Base-by-base conservation (phyloP, 768 basidiomycete genomes). In the Lactarius psammicola region DNA sequence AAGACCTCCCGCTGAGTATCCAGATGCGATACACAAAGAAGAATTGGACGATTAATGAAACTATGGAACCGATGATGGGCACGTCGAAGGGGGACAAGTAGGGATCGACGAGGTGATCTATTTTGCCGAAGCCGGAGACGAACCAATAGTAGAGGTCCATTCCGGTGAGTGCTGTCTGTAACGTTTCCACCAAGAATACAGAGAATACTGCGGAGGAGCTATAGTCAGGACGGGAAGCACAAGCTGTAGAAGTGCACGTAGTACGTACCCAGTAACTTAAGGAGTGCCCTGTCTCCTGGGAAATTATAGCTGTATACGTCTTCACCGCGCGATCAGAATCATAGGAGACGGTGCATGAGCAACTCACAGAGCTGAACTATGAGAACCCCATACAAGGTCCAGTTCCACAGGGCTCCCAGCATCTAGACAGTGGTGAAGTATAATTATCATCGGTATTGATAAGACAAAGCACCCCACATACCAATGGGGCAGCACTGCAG, bases 1-100 rank as follows among this genome's bases (percentile, higher is more conserved):
- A 49, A n/a, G 26, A 56, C 46, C 23, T 61, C 9, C 34, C 30
- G 28, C 64, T 44, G 8, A 65, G 60, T 31, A 65, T n/a, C n/a
- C n/a, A n/a, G n/a, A n/a, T n/a, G n/a, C n/a, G n/a, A n/a, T n/a
- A n/a, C n/a, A n/a, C n/a, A n/a, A 56, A 61, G 28, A 65, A 65
- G 9, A 49, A 56, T 38, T 65, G 59, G 7, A 65, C 59, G 15
- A 44, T 20, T 23, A 60, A 9, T 0, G 64, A 56, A 23, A 65
- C n/a, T 1, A 65, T 3, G 18, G 60, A 44, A 1, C 44, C 64
- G 7, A 65, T 56, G 13, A 65, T 38, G 18, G 74, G 74, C 4
- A 68, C 69, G 62, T 74, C 74, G 31, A 74, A 68, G 11, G 69
- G 5, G 49, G n/a, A n/a, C n/a, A 51, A 9, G 28, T 56, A 17